Percentiles rank a stretch among this genome's conserved stretches.
Evolutionary conservation across 805 yeast genomes (phyloP).

Genomic region (Candida tammaniensis): DNA sequence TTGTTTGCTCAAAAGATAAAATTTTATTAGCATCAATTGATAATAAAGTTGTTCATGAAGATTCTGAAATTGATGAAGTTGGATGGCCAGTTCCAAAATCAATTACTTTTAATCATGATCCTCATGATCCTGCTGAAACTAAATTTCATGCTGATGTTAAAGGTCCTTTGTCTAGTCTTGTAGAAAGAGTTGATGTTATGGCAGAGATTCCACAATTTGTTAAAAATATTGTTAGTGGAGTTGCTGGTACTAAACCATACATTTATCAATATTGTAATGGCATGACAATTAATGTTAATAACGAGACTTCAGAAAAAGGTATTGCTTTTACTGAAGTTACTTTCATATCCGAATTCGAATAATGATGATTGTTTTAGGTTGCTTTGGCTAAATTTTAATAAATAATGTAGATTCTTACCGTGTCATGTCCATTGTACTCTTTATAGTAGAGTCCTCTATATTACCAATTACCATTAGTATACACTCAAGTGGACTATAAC

Average conservation of each 20-base stretch:
- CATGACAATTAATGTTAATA: slow-evolving; percentile 47
- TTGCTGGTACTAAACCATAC: slow-evolving; percentile 95
- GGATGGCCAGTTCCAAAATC: slow-evolving; percentile 89
- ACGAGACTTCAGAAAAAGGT: slow-evolving; percentile 45
- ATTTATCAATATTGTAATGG: slow-evolving; percentile 86
- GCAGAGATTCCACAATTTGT: slow-evolving; percentile 93
- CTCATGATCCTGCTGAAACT: slow-evolving; percentile 39
- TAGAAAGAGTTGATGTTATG: slow-evolving; percentile 97
- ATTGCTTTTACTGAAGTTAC: slow-evolving; percentile 77
- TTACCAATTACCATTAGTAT: too few species aligned
- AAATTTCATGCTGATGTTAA: slow-evolving; percentile 46
- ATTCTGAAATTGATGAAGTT: slow-evolving; percentile 61
- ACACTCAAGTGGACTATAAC: too few species aligned
- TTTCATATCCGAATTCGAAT: slow-evolving; percentile 59
- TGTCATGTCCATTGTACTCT: too few species aligned
- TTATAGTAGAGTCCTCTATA: too few species aligned
- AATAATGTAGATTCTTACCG: too few species aligned
- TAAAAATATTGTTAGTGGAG: slow-evolving; percentile 88
- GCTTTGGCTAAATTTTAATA: too few species aligned
- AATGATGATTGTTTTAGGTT: too few species aligned
- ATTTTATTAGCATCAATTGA: slow-evolving; percentile 62
- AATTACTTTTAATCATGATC: slow-evolving; percentile 53
- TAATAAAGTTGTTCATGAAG: slow-evolving; percentile 59
- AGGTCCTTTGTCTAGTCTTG: slow-evolving; percentile 61
- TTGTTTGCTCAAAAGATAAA: slow-evolving; percentile 62